Evolutionary conservation across 2,329 filamentous ascomycete genomes (phyloP).

Genomic region (Teratosphaeria gauchensis): DNA sequence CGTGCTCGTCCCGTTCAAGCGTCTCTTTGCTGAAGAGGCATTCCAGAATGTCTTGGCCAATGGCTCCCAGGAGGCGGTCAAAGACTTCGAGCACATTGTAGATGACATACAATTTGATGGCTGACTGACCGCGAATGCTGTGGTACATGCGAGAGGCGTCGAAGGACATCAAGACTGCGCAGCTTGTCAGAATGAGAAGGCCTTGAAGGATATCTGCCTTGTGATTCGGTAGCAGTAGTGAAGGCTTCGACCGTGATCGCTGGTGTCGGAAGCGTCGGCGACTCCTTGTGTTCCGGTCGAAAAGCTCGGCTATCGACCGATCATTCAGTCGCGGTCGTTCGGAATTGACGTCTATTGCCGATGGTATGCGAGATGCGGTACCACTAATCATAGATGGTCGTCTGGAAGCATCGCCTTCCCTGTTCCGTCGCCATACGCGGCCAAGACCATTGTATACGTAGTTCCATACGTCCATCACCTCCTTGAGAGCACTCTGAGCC

Average conservation of each 20-base stretch:
- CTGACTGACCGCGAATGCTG: conserved; percentile 88
- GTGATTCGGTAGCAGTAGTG: conserved; percentile 73
- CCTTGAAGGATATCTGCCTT: conserved; percentile 94
- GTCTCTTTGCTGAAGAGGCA: conserved; percentile 92
- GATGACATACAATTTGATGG: conserved; percentile 97
- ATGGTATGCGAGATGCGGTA: conserved; percentile 3
- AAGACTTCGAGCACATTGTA: conserved; percentile 94
- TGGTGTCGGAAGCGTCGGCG: conserved; percentile 47
- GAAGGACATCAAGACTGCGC: conserved; percentile 73
- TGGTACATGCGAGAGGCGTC: conserved; percentile 98
- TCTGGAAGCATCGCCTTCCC: not conserved
- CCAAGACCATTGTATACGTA: conserved; percentile 76
- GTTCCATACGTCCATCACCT: conserved; percentile 58
- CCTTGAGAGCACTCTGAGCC: conserved; percentile 60
- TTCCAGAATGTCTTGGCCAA: conserved; percentile 93
- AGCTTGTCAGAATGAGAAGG: conserved; percentile 76
- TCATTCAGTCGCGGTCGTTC: conserved; percentile 4
- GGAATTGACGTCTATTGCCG: conserved; percentile 1
- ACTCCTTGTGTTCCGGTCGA: conserved; percentile 11
- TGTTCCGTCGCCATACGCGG: conserved; percentile 56
- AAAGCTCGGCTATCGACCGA: conserved; percentile 5
- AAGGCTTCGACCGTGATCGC: conserved; percentile 75
- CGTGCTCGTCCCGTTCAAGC: conserved; percentile 74
- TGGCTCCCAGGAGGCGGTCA: conserved; percentile 77
- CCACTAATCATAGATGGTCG: conserved; percentile 10